Evolutionary conservation across 306 rosid genomes (phyloP), one percentile per base, ranked within the genome.

Genomic region (Lathyrus tuberosus): DNA sequence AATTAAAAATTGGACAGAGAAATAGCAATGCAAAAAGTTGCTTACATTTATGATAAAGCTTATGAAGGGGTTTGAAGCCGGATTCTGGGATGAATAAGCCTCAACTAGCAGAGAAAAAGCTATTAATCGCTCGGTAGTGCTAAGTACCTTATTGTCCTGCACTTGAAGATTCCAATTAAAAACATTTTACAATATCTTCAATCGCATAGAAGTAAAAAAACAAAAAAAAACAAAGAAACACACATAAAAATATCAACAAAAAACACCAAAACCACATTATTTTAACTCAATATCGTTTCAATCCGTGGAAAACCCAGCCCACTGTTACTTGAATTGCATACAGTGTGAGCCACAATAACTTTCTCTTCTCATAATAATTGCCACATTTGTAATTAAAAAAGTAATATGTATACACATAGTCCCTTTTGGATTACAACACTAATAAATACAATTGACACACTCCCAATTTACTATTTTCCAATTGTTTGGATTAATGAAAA

Each of bases 31-130:
- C 37, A 41, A 69, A n/a, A 65, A 53, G 30, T 51, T 24, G 46
- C 99, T 86, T 81, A 95, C 99, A 10, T 80, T 81, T 37, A 91
- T 49, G 20, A 91, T 78, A 12, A 87, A 82, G 79, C 67, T 70
- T 62, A 88, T 64, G 84, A 95, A 95, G 9, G 99, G 99, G 75
- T 95, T 89, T 3, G 85, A 75, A 61, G 96, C 80, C 67, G 83
- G 67, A 18, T 78, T 83, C 80, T 88, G 91, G 10, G 97, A 83
- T 43, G 97, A 84, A 80, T 87, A 89, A 16, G 98, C 74, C 57
- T 83, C 96, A 30, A 87, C 85, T 57, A 92, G 85, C 57, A 92
- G 54, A 57, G 92, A 60, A 79, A 89, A 92, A 10, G 86, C 96
- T 65, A 86, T 75, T 79, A 92, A 75, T 11, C 96, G 86, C 56